A percentile compares a stretch with the other conserved stretches of the same genome.
Evolutionary conservation across 1,139 yeast species (phyloP).

Genomic region (Suhomyces kunorum): DNA sequence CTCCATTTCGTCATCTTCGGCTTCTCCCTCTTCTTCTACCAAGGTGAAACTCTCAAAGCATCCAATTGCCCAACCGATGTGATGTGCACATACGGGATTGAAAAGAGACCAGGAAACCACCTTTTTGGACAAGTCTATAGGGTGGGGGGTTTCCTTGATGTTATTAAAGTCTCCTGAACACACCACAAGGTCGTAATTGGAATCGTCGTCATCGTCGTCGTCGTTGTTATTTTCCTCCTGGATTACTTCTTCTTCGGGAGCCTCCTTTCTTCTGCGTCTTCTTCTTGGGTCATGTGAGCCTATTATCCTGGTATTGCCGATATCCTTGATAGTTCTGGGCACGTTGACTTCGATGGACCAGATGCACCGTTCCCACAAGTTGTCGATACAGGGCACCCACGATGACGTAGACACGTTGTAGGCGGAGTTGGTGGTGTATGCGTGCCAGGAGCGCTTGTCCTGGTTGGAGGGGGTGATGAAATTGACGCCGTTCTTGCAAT

Average conservation of each 20-base stretch:
- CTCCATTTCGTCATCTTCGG: slow-evolving; percentile 46
- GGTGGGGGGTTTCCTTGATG: slow-evolving; percentile 50
- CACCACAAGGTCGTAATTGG: slow-evolving; percentile 60
- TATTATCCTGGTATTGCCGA: slow-evolving; percentile 52
- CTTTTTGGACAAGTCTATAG: slow-evolving; percentile 67
- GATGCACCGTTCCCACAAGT: slow-evolving; percentile 82
- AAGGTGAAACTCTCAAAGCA: slow-evolving; percentile 67
- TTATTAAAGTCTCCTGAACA: slow-evolving; percentile 72
- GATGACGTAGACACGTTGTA: slow-evolving; percentile 81
- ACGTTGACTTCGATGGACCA: slow-evolving; percentile 88
- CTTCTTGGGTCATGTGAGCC: slow-evolving; percentile 32
- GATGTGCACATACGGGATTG: slow-evolving; percentile 91
- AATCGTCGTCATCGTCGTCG: slow-evolving; percentile 52
- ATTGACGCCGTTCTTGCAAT: slow-evolving; percentile 73
- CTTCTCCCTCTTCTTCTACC: slow-evolving; percentile 40
- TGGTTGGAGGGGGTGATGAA: slow-evolving; percentile 58
- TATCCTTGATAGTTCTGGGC: slow-evolving; percentile 77
- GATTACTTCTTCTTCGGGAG: slow-evolving; percentile 15
- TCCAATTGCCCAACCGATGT: slow-evolving; percentile 95
- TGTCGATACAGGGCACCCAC: slow-evolving; percentile 97
- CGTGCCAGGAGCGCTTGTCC: slow-evolving; percentile 65
- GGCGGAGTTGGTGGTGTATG: slow-evolving; percentile 80
- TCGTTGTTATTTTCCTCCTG: slow-evolving; percentile 24
- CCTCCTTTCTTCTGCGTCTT: slow-evolving; percentile 11
- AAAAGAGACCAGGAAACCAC: slow-evolving; percentile 76